Evolutionary conservation across 2,329 filamentous ascomycete species (phyloP), one percentile per base, ranked within the genome.

Genomic region (Hyphodiscus sp.): DNA sequence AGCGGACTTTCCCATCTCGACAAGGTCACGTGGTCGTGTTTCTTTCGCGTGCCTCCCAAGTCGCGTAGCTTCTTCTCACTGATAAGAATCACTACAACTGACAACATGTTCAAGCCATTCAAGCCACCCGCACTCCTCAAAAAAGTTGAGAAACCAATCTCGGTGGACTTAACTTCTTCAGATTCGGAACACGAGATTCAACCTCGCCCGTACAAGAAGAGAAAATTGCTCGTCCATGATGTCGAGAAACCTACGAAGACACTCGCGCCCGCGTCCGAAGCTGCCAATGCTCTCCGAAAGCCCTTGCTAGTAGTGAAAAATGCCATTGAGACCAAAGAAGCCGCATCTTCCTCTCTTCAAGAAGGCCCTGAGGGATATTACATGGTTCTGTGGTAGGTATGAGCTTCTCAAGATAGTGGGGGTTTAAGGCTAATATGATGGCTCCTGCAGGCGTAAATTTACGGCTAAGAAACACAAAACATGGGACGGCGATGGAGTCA

Each of bases 401-500:
- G 13, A 2, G 4, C 18, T 18, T 16, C 7, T 11, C 38, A 20
- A 16, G 15, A 26, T 11, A 2, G 2, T 10, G 19, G 20, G 16
- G 20, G 20, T 13, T n/a, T 1, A 10, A 20, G 26, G 41, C 49
- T 41, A n/a, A 18, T 53, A 19, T 33, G 7, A 33, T 42, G 33
- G 11, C 33, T 38, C 11, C 29, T 41, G 18, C 16, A 82, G 81
- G 85, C 80, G 86, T 19, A 87, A 86, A 67, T 80, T 78, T 49
- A 87, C 83, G 0, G 78, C 73, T 6, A 89, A 87, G 68, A 89
- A 89, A 70, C 81, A 89, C 68, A 89, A 89, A 67, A 89, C 83
- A 5, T 89, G 86, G 85, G 85, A 89, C 63, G 85, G 85, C 2
- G 86, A 89, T 68, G 86, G 84, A 1, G 74, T 87, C 2, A 72